Conservation (phyloP, 2,329 filamentous ascomycete genomes). For the Madurella fahalii region DNA sequence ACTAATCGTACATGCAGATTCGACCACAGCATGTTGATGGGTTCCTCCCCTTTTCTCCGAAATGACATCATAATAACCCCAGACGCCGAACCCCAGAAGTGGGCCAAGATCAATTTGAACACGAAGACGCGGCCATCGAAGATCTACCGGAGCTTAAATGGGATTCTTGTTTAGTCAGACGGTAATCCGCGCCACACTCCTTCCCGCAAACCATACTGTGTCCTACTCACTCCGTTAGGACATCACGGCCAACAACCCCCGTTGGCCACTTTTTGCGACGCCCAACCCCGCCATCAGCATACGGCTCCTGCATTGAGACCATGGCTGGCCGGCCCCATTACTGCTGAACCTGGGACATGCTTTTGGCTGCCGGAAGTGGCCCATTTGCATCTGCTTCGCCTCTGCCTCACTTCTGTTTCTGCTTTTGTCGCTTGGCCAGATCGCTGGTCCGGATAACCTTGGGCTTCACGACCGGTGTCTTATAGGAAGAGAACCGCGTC, state of each 20-base stretch:
- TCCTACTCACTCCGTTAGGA: too few species aligned
- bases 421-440: slow-evolving; percentile 40
- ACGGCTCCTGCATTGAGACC: too few species aligned
- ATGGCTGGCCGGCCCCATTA: too few species aligned
- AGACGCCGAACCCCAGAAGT: background rate
- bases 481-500: slow-evolving; percentile 43
- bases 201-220: slow-evolving; percentile 11
- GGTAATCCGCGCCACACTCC: background rate
- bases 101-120: background rate
- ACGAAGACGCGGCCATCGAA: background rate
- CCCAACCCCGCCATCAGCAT: background rate
- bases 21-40: background rate
- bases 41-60: background rate
- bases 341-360: too few species aligned
- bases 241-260: too few species aligned
- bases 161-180: background rate
- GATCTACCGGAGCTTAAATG: background rate
- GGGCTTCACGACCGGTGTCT: slow-evolving; percentile 35
- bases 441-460: slow-evolving; percentile 51
- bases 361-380: too few species aligned
- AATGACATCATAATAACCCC: slow-evolving; percentile 1
- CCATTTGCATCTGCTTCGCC: background rate
- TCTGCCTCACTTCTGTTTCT: slow-evolving; percentile 22
- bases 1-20: too few species aligned
- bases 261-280: slow-evolving; percentile 3